Evolutionary conservation across 1,139 yeast species (phyloP), one percentile per base, ranked within the genome.

Genomic region (Magnusiomyces suaveolens): DNA sequence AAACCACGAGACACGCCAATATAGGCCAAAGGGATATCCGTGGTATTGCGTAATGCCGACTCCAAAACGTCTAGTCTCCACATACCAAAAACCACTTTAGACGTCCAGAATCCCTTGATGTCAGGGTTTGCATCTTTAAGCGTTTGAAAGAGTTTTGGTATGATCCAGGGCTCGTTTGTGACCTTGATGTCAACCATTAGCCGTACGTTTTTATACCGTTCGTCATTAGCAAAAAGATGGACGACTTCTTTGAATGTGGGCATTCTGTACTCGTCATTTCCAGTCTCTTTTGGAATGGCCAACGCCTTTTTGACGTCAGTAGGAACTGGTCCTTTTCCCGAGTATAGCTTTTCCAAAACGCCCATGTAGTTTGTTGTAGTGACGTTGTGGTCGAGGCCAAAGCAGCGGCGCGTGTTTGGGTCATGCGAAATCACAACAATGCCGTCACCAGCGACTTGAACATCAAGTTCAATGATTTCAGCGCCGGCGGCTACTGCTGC

Each of bases 161-260:
- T 69, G 2, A 89, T 74, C 53, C 75, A 70, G 20, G 83, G 78
- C 38, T 83, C 81, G 64, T 88, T 87, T 52, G 80, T 77, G 23
- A 81, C 73, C 70, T 92, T 92, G 63, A 90, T 81, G 66, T 92
- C 98, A 60, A 92, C 73, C 88, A 88, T 85, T 54, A 88, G 68
- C 60, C 75, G 75, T 24, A 76, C 67, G 51, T 63, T 61, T 20
- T 64, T 62, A 53, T 66, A 66, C 50, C 63, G 66, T 43, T 60
- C 67, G 56, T 79, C 77, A 2, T 68, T 63, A 2, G 73, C 69
- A 59, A 81, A 75, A 87, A 94, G 84, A 25, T 70, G 62, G 16
- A 87, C 72, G 1, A 86, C 72, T 18, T 84, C 81, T 25, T 68
- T 68, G 46, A 92, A 77, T 0, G 86, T 77, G 23, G 89, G 76